Conservation (phyloP, 805 yeast species). For the Lipomyces starkeyi region DNA sequence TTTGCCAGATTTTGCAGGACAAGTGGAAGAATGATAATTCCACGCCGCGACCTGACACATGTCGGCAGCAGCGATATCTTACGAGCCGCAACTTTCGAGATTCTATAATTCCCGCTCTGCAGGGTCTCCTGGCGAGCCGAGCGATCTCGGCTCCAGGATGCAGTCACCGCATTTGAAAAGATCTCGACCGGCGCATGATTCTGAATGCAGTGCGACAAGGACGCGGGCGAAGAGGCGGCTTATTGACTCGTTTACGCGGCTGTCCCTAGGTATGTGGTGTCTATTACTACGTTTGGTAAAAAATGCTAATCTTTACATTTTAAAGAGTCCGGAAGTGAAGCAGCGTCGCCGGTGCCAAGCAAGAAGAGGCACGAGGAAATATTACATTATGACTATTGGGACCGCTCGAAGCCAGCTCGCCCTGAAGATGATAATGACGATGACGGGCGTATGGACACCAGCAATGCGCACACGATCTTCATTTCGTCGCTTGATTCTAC, state of each 20-base stretch:
- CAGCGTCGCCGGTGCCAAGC: slow-evolving; percentile 16
- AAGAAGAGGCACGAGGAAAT: slow-evolving; percentile 26
- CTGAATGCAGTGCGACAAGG: slow-evolving; percentile 8
- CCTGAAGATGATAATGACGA: slow-evolving; percentile 12
- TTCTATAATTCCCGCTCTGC: background rate
- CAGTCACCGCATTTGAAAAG: slow-evolving; percentile 5
- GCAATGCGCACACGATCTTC: slow-evolving; percentile 32
- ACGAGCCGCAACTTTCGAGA: background rate
- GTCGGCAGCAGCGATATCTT: background rate
- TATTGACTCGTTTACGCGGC: slow-evolving; percentile 31
- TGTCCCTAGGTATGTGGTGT: slow-evolving; percentile 25
- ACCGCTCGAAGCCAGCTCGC: slow-evolving; percentile 21
- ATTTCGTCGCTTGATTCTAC: slow-evolving; percentile 28
- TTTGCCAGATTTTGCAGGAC: background rate
- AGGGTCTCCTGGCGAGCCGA: background rate
- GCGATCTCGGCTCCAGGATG: slow-evolving; percentile 2
- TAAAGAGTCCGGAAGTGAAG: slow-evolving; percentile 6
- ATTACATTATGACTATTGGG: slow-evolving; percentile 35
- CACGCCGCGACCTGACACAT: background rate
- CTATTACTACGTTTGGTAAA: background rate
- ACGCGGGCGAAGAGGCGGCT: slow-evolving; percentile 28
- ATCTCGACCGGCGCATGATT: slow-evolving; percentile 18
- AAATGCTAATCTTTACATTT: background rate
- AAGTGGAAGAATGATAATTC: background rate
- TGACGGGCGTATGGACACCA: slow-evolving; percentile 31